Evolutionary conservation across 306 rosid genomes (phyloP), one percentile per base, ranked within the genome.

Genomic region (Myrica gale): DNA sequence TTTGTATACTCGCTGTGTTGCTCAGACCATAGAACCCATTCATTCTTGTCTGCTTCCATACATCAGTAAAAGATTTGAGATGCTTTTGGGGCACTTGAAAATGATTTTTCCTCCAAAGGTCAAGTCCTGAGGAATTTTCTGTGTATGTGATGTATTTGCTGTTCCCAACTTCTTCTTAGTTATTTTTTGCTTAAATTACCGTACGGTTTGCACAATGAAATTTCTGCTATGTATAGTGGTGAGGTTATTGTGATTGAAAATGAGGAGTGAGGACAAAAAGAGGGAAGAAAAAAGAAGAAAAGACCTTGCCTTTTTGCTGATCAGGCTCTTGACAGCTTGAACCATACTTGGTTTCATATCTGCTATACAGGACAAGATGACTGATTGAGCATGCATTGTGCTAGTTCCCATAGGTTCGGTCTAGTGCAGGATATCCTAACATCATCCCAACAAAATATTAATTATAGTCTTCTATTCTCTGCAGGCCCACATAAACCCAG

Each of bases 401-500:
- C 15, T 11, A 48, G 37, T 32, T 32, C 37, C 37, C 37, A 32
- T 65, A 46, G 42, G 58, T 43, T 21, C 72, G 74, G 63, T 79
- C 45, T 75, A 72, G 77, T 51, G 15, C 26, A 7, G 13, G 58
- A 69, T 76, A 48, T 68, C 43, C 48, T 73, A 57, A 21, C 39
- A 20, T 57, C 63, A 20, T 20, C 39, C 3, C 63, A 8, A 11
- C 48, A 56, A 68, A 16, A 60, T 19, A 9, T 46, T 77, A 53
- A 69, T 73, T 26, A 51, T 60, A 75, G 74, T 69, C 58, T 74
- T 67, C 19, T 73, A 48, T 63, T 79, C n/a, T 71, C 15, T 84
- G 76, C 89, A 96, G 98, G 85, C 78, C 68, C 68, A 83, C 85
- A 72, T 73, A 68, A 87, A 77, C 83, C 75, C 74, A 9, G 82